Percentiles rank a stretch among this genome's conserved stretches.
phyloP scores from a whole-genome alignment of 2,329 filamentous ascomycete species.

The Nigrograna mackinnonii region DNA sequence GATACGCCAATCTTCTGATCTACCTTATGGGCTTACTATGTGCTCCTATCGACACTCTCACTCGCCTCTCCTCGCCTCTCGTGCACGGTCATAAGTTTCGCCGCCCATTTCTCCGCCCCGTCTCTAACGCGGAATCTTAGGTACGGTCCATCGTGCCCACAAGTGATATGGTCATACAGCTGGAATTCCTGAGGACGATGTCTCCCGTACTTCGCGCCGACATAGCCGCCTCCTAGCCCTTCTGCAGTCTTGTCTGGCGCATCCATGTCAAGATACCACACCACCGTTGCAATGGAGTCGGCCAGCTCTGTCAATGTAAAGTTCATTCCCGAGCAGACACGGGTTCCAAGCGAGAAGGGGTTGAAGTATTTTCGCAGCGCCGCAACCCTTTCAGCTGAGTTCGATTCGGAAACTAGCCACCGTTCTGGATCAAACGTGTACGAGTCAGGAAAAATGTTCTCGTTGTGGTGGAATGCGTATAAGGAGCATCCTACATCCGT shows the following conservation, averaged over 20 bases:
- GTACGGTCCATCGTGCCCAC: slow-evolving; percentile 38
- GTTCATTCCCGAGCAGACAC: slow-evolving; percentile 1
- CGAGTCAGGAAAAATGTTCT: slow-evolving; percentile 13
- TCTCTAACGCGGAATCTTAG: neutral
- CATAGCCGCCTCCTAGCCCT: slow-evolving; percentile 1
- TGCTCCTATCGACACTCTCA: too few species aligned
- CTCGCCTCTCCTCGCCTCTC: too few species aligned
- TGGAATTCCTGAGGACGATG: slow-evolving; percentile 58
- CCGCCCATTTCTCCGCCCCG: neutral
- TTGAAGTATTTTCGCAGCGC: neutral
- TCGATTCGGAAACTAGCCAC: slow-evolving; percentile 8
- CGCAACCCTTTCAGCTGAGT: slow-evolving; percentile 2
- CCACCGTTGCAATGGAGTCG: neutral
- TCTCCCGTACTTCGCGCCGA: neutral
- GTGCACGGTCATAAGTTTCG: too few species aligned
- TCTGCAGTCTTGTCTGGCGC: too few species aligned
- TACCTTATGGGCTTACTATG: too few species aligned
- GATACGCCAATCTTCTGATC: too few species aligned
- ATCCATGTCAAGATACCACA: slow-evolving; percentile 5
- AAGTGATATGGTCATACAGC: slow-evolving; percentile 70
- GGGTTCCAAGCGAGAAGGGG: slow-evolving; percentile 2
- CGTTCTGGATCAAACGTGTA: slow-evolving; percentile 11
- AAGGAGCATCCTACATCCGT: slow-evolving; percentile 16
- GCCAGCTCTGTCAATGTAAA: neutral
- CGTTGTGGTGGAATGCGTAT: slow-evolving; percentile 25